Evolutionary conservation across 306 rosid species (phyloP).

Genomic region (Vicia sativa): DNA sequence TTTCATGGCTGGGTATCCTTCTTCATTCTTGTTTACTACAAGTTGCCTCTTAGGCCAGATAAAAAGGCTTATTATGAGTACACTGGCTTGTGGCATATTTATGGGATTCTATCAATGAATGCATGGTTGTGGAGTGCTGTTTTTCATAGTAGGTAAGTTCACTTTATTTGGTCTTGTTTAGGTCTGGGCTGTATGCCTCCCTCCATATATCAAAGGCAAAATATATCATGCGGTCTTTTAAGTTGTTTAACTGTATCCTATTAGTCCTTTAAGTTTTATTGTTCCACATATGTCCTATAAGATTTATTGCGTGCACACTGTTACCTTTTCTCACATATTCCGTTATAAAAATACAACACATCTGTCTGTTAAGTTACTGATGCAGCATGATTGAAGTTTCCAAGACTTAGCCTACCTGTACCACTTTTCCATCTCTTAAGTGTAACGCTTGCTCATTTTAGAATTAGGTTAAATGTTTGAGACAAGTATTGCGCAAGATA

Average conservation of each 20-base stretch:
- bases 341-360: neutral
- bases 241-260: neutral
- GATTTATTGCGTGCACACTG: neutral
- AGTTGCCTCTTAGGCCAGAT: slow-evolving; percentile 66
- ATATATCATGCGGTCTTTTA: neutral
- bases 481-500: neutral
- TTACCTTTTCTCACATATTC: neutral
- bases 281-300: neutral
- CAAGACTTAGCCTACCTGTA: neutral
- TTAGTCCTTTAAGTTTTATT: neutral
- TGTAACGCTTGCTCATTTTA: neutral
- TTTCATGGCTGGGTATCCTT: slow-evolving; percentile 99
- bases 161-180: slow-evolving; percentile 21
- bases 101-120: slow-evolving; percentile 85
- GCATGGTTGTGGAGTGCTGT: slow-evolving; percentile 94
- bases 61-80: slow-evolving; percentile 81
- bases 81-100: slow-evolving; percentile 92
- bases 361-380: neutral
- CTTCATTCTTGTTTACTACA: slow-evolving; percentile 89
- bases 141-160: slow-evolving; percentile 84
- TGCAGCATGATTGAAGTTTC: neutral
- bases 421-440: neutral
- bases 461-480: neutral
- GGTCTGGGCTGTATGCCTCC: neutral
- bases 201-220: neutral